A percentile compares a stretch with the other conserved stretches of the same genome.
Conservation (phyloP, 2,329 filamentous ascomycete species). For the Pseudogymnoascus sp. region DNA sequence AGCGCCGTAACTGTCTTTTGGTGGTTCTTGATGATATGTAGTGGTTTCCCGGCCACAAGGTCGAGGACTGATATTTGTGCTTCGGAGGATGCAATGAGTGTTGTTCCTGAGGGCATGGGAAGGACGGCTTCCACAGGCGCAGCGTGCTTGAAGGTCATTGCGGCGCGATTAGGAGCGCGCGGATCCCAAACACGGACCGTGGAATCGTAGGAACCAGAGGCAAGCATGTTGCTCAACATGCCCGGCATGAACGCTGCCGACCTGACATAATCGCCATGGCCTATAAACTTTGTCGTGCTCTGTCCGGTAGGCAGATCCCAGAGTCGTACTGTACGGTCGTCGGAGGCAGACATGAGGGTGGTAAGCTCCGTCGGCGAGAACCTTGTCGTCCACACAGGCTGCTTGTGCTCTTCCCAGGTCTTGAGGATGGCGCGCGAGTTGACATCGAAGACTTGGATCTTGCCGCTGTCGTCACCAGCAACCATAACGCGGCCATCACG, state of each 20-base stretch:
- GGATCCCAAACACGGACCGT: conserved; percentile 94
- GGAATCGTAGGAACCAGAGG: conserved; percentile 89
- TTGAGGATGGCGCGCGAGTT: conserved; percentile 83
- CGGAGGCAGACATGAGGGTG: conserved; percentile 76
- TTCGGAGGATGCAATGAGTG: conserved; percentile 74
- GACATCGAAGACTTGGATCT: conserved; percentile 92
- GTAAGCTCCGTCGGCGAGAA: conserved; percentile 90
- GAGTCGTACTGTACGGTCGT: conserved; percentile 84
- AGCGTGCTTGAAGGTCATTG: conserved; percentile 94
- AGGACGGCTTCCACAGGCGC: conserved; percentile 83
- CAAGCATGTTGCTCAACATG: conserved; percentile 59
- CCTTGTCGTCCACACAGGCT: conserved; percentile 84
- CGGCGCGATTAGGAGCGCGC: conserved; percentile 57
- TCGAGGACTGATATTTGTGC: conserved; percentile 88
- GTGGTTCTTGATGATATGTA: conserved; percentile 84
- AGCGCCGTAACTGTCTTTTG: conserved; percentile 95
- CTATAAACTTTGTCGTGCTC: conserved; percentile 68
- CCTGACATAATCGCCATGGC: conserved; percentile 89
- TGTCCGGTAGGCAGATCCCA: conserved; percentile 86
- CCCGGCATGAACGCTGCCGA: conserved; percentile 78
- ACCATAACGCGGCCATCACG: conserved; percentile 82
- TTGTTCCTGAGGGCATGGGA: conserved; percentile 77
- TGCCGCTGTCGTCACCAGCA: conserved; percentile 83
- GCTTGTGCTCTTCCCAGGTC: conserved; percentile 91
- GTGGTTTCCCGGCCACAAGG: conserved; percentile 78